These are phyloP conservation scores for Ananas comosus DNA, from an alignment of 176 grass and related monocot species.

Conservation along the genomic window DNA sequence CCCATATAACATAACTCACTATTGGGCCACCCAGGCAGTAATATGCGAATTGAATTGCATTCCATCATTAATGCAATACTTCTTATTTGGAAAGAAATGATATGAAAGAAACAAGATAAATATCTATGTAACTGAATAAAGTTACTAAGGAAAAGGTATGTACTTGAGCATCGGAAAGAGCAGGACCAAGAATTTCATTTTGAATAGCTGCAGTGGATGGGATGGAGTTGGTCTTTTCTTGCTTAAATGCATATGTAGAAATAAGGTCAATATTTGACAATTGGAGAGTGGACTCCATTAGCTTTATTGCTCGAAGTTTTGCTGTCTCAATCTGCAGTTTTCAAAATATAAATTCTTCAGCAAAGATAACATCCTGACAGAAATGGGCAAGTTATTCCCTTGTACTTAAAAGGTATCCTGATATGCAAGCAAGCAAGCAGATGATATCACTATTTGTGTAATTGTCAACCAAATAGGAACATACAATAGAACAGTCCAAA, in stretches of 20 bases:
- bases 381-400: background rate
- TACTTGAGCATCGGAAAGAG: conserved; percentile 64
- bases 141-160: conserved; percentile 1
- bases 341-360: background rate
- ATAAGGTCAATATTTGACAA: conserved; percentile 94
- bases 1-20: too few relatives aligned
- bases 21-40: too few relatives aligned
- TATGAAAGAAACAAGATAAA: background rate
- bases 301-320: conserved; percentile 61
- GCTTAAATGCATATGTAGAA: conserved; percentile 61
- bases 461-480: background rate
- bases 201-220: conserved; percentile 52
- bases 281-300: conserved; percentile 73
- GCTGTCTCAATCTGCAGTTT: conserved; percentile 71
- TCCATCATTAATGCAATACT: background rate
- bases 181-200: conserved; percentile 77
- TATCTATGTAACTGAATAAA: background rate
- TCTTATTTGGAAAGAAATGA: background rate
- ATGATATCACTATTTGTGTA: background rate
- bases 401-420: background rate
- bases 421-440: background rate
- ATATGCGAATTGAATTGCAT: background rate
- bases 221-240: conserved; percentile 38
- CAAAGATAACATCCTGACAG: background rate
- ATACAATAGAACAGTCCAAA: background rate